Evolutionary conservation across 495 filamentous ascomycete species (phyloP), one percentile per base, ranked within the genome.

Genomic region (Penicillium coffeae): DNA sequence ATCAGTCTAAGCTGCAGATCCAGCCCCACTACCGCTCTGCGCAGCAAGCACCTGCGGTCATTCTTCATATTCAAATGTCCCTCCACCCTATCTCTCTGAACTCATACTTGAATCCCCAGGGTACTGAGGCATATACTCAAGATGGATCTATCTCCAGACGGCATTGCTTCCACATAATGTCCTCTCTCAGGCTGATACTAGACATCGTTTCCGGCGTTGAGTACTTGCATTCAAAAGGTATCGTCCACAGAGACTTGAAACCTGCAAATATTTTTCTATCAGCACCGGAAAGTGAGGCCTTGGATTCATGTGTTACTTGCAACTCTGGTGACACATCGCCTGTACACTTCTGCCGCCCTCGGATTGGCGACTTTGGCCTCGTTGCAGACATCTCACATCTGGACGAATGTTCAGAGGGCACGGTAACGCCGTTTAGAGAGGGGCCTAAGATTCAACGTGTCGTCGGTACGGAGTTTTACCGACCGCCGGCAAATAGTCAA

Each of bases 231-330:
- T 66, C 70, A 0, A 72, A 76, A 19, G 66, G 68, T 3, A 80
- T 88, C 50, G 80, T 80, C 2, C 85, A 89, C 56, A 71, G 85
- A 3, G 85, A 89, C 54, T 63, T 89, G 34, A 89, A 89, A 58
- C 85, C 84, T 0, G 85, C 85, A 13, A 89, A 88, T 44, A 79
- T 89, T 9, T 77, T 89, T 38, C 71, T 87, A 21, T 74, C 64
- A 10, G 47, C 54, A 16, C 58, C 64, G 0, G 70, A 74, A 21
- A 58, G 45, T 8, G 51, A 44, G 10, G 42, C 53, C 6, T 19
- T 51, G 30, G 50, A 66, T 2, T 58, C 35, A 9, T 74, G 72
- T 44, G 21, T 30, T 21, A 35, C 62, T 1, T 81, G 76, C 33
- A 48, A 48, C 40, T 59, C 52, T 4, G 60, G 59, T 16, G 42